Conservation (phyloP, 768 basidiomycete species). For the Trichaptum fuscoviolaceum region DNA sequence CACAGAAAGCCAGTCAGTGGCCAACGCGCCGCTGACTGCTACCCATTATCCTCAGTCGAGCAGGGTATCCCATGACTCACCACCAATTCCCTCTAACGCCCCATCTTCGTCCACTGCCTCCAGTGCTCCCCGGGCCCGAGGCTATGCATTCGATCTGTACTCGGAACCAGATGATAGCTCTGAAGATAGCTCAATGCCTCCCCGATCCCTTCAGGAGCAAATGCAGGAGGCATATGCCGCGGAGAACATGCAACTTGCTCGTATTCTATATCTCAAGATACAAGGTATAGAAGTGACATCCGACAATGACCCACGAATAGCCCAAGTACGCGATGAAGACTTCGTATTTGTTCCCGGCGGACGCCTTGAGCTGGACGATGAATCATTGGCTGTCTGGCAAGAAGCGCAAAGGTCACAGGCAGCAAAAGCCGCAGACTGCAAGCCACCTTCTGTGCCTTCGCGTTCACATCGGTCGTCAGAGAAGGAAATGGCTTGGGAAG, state of each 20-base stretch:
- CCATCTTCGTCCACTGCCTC: neutral
- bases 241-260: conserved; percentile 63
- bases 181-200: conserved; percentile 14
- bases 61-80: neutral
- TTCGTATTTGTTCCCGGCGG: conserved; percentile 37
- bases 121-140: neutral
- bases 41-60: neutral
- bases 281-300: conserved; percentile 54
- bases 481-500: conserved; percentile 26
- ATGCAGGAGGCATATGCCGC: conserved; percentile 62
- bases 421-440: conserved; percentile 30
- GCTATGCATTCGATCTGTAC: neutral
- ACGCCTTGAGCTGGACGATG: conserved; percentile 36
- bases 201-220: conserved; percentile 52
- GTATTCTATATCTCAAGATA: conserved; percentile 56
- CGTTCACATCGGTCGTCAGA: conserved; percentile 12
- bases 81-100: neutral
- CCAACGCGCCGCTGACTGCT: neutral
- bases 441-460: conserved; percentile 14
- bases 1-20: neutral
- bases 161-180: neutral
- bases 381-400: conserved; percentile 32
- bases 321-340: conserved; percentile 48
- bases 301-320: conserved; percentile 59
- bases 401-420: conserved; percentile 27